Conservation (phyloP, 2,329 filamentous ascomycete genomes). For the Nannizziopsis barbatae region DNA sequence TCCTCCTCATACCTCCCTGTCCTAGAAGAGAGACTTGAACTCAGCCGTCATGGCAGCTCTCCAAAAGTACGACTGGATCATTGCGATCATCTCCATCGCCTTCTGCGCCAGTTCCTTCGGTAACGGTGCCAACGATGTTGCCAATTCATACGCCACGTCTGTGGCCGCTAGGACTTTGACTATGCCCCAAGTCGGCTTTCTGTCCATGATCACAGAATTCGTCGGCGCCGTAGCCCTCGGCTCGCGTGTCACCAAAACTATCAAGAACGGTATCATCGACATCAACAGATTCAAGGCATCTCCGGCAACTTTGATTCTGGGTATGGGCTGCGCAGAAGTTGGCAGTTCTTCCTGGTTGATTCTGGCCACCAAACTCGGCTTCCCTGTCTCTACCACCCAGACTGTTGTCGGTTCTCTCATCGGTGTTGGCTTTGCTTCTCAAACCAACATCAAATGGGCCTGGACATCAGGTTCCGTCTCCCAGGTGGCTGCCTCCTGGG, state of each 20-base stretch:
- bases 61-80: conserved; percentile 31
- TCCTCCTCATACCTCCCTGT: not conserved
- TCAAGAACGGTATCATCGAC: conserved; percentile 36
- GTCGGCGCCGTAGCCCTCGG: conserved; percentile 44
- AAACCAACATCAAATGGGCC: conserved; percentile 29
- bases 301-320: conserved; percentile 31
- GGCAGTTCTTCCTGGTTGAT: conserved; percentile 31
- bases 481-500: conserved; percentile 41
- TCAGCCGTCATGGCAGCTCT: conserved; percentile 14
- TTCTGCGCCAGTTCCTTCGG: conserved; percentile 29
- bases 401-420: conserved; percentile 31
- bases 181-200: conserved; percentile 42
- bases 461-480: conserved; percentile 38
- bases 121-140: conserved; percentile 41
- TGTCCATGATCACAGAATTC: conserved; percentile 42
- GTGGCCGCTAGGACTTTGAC: conserved; percentile 43
- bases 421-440: conserved; percentile 25
- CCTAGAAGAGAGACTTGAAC: not conserved
- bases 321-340: conserved; percentile 30
- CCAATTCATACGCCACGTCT: conserved; percentile 45
- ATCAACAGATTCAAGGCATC: conserved; percentile 28
- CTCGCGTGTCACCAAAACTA: conserved; percentile 34
- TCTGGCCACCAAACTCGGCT: conserved; percentile 27
- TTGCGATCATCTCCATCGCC: conserved; percentile 31
- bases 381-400: conserved; percentile 35